phyloP scores from a whole-genome alignment of 768 basidiomycete genomes.

The Pleurotus salmoneostramineus region DNA sequence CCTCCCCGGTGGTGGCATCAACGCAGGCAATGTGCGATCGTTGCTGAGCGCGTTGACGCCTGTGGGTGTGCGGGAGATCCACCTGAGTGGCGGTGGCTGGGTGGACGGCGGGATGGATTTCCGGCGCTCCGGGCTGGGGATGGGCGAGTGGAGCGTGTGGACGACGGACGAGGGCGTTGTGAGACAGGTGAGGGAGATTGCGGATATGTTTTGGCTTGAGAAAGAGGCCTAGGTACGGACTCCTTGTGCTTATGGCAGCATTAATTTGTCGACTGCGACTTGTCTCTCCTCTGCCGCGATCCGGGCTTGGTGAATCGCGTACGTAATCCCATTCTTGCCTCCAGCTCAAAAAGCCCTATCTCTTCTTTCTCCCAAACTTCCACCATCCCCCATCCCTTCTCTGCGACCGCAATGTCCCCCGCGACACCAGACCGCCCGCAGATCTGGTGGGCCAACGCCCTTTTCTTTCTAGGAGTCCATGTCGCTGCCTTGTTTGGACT shows the following conservation, averaged over 20 bases:
- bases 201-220: conserved; percentile 27
- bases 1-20: conserved; percentile 78
- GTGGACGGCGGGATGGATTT: conserved; percentile 46
- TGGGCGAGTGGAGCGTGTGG: conserved; percentile 80
- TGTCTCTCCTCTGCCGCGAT: not conserved
- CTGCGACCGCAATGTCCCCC: not conserved
- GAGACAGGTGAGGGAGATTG: conserved; percentile 43
- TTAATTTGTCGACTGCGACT: not conserved
- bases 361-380: not conserved
- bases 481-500: conserved; percentile 51
- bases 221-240: not conserved
- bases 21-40: conserved; percentile 42
- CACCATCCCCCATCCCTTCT: not conserved
- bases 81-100: conserved; percentile 74
- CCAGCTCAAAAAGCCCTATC: not conserved
- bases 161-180: conserved; percentile 51
- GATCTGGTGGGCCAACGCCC: conserved; percentile 63
- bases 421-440: conserved; percentile 14
- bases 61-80: conserved; percentile 61
- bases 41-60: conserved; percentile 51
- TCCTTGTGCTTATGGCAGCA: not conserved
- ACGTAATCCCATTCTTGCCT: not conserved
- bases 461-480: conserved; percentile 58
- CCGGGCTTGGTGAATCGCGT: not conserved
- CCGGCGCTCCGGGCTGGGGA: conserved; percentile 58